Percentiles rank a stretch among this genome's conserved stretches.
phyloP scores from a whole-genome alignment of 1,139 yeast genomes.

The Zygoascus sp. region DNA sequence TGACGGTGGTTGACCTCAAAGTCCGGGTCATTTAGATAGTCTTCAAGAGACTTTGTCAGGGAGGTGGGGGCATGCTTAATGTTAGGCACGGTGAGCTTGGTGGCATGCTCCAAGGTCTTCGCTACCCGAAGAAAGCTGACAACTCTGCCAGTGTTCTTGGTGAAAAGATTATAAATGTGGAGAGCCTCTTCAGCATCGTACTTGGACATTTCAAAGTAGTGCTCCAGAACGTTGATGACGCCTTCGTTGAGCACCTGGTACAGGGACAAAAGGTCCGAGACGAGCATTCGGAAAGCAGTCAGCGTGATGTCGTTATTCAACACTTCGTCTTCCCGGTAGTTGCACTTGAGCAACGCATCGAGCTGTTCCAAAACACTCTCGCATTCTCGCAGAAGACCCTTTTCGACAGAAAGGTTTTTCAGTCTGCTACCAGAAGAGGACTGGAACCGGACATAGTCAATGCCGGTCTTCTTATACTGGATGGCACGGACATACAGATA shows the following conservation, averaged over 20 bases:
- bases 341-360: conserved; percentile 67
- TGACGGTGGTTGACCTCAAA: conserved; percentile 76
- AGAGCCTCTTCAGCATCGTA: conserved; percentile 84
- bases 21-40: conserved; percentile 80
- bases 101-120: conserved; percentile 77
- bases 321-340: conserved; percentile 63
- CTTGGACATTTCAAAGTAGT: conserved; percentile 87
- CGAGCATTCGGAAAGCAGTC: conserved; percentile 80
- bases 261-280: conserved; percentile 75
- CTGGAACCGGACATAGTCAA: conserved; percentile 71
- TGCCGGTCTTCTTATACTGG: conserved; percentile 55
- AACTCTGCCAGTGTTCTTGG: conserved; percentile 80
- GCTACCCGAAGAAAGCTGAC: conserved; percentile 85
- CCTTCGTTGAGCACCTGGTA: conserved; percentile 94
- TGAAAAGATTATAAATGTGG: conserved; percentile 77
- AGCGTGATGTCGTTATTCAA: conserved; percentile 70
- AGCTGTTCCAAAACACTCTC: conserved; percentile 83
- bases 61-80: conserved; percentile 97
- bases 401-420: conserved; percentile 62
- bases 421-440: conserved; percentile 59
- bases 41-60: conserved; percentile 78
- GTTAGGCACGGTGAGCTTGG: conserved; percentile 89
- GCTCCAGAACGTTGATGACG: conserved; percentile 85
- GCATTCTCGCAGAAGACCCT: conserved; percentile 76
- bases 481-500: conserved; percentile 66